Evolutionary conservation across 2,329 filamentous ascomycete species (phyloP).

Genomic region (Neonectria magnoliae): DNA sequence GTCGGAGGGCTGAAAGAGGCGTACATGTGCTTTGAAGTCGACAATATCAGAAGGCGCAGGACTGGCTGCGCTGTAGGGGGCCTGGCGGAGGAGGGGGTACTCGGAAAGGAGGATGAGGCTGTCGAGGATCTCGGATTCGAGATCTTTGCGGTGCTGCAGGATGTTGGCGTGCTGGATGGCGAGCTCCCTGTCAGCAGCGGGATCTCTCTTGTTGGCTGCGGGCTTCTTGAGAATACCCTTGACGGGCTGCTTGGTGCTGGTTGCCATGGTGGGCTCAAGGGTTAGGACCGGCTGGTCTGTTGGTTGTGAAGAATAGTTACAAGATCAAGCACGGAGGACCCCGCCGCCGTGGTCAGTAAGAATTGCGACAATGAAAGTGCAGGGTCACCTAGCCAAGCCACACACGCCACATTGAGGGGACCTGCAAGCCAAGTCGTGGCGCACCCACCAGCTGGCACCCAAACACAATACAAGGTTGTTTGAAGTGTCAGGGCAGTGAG

Average conservation of each 20-base stretch:
- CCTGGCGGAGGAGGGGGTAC: constrained; percentile 54
- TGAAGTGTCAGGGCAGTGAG: background rate
- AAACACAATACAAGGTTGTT: constrained; percentile 6
- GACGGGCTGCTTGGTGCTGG: constrained; percentile 46
- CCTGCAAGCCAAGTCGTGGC: constrained; percentile 20
- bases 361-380: constrained; percentile 7
- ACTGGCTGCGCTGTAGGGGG: constrained; percentile 55
- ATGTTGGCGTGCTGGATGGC: constrained; percentile 85
- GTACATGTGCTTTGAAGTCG: constrained; percentile 73
- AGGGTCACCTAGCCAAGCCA: constrained; percentile 1
- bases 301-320: constrained; percentile 6
- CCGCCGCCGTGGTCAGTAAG: constrained; percentile 19
- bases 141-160: constrained; percentile 83
- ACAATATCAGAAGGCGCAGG: constrained; percentile 67
- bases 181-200: constrained; percentile 61
- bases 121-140: constrained; percentile 78
- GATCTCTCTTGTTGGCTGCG: constrained; percentile 37
- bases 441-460: constrained; percentile 5
- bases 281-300: background rate
- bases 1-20: constrained; percentile 84
- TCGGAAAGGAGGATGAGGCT: constrained; percentile 77
- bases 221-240: constrained; percentile 72
- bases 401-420: constrained; percentile 7
- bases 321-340: constrained; percentile 13
- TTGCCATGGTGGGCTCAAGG: constrained; percentile 38